Conservation (phyloP, 2,329 filamentous ascomycete species). For the Monilinia fructigena region DNA sequence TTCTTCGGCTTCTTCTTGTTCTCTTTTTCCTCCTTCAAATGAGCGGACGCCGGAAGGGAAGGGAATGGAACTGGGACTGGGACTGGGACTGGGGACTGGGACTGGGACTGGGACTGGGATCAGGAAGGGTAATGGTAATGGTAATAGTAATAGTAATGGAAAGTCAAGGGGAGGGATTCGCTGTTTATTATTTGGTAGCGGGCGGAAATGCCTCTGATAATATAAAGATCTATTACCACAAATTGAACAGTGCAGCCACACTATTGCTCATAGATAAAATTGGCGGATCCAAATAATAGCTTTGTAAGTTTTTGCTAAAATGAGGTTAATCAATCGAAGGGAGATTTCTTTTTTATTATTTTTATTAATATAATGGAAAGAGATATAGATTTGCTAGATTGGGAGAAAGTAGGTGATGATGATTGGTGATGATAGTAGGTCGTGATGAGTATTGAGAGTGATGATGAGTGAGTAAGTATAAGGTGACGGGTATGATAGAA, state of each 20-base stretch:
- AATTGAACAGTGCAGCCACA: slow-evolving; percentile 13
- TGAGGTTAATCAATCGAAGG: neutral
- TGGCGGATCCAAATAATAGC: slow-evolving; percentile 6
- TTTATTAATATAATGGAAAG: too few relatives aligned
- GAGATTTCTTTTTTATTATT: neutral
- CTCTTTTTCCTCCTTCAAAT: too few relatives aligned
- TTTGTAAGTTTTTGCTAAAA: neutral
- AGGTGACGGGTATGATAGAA: neutral
- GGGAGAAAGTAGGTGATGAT: too few relatives aligned
- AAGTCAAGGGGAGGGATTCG: neutral
- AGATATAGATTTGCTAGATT: too few relatives aligned
- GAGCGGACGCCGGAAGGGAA: too few relatives aligned
- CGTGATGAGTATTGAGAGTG: too few relatives aligned
- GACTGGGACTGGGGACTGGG: neutral
- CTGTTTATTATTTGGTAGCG: neutral
- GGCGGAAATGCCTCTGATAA: neutral
- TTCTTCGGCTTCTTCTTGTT: too few relatives aligned
- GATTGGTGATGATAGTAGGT: too few relatives aligned
- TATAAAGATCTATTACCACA: neutral
- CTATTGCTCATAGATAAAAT: neutral
- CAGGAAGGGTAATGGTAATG: too few relatives aligned
- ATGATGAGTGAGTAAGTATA: too few relatives aligned
- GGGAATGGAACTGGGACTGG: neutral
- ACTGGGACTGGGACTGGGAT: too few relatives aligned
- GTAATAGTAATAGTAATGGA: too few relatives aligned